These are phyloP conservation scores for Nemophila menziesii DNA, from an alignment of 257 asterid genomes.

Conservation along the genomic window DNA sequence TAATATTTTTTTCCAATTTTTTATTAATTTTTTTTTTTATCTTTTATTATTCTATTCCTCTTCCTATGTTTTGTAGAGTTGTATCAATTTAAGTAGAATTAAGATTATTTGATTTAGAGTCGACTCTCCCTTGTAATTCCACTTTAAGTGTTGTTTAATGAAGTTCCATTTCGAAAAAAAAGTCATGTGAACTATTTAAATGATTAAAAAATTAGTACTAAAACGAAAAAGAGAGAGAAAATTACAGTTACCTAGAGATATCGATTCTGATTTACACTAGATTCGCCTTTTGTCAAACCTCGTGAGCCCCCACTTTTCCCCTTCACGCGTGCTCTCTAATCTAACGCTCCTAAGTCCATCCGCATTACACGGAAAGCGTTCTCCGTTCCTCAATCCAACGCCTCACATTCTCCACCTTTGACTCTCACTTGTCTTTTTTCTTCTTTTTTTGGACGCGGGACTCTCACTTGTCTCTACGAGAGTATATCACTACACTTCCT, in stretches of 20 bases:
- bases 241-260: constrained; percentile 1
- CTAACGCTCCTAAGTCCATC: constrained; percentile 40
- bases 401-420: constrained; percentile 34
- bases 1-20: no score
- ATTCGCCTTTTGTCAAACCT: constrained; percentile 63
- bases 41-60: no score
- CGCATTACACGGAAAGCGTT: constrained; percentile 52
- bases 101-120: no score
- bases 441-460: constrained; percentile 8
- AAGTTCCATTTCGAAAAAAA: no score
- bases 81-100: no score
- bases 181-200: no score
- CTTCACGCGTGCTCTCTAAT: constrained; percentile 79
- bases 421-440: constrained; percentile 29
- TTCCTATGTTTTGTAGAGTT: no score
- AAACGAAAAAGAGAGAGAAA: no score
- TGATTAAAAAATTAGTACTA: no score
- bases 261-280: constrained; percentile 30
- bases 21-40: no score
- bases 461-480: constrained; percentile 1
- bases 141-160: no score
- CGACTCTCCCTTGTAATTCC: no score
- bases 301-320: constrained; percentile 36
- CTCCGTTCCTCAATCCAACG: constrained; percentile 34
- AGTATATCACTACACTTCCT: constrained; percentile 1